Conservation (phyloP, 2,329 filamentous ascomycete genomes). For the Fusarium sp. region DNA sequence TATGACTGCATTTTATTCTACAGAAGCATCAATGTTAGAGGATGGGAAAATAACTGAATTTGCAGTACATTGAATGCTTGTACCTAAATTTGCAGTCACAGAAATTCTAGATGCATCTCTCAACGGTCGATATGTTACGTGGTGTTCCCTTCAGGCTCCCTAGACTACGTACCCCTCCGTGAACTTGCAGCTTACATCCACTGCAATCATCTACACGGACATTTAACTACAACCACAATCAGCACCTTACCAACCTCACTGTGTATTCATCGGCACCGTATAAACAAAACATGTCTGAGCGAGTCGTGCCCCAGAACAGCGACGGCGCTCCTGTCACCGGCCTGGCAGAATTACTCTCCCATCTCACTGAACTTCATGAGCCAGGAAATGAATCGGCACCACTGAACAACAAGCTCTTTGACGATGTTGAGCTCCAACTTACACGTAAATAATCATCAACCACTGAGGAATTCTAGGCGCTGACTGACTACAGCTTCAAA, state of each 20-base stretch:
- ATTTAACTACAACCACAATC: neutral
- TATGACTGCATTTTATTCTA: neutral
- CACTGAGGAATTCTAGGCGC: neutral
- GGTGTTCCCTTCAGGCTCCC: slow-evolving; percentile 12
- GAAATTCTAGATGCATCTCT: neutral
- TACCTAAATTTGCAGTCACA: neutral
- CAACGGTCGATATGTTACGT: neutral
- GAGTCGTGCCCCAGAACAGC: slow-evolving; percentile 50
- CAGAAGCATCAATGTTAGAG: neutral
- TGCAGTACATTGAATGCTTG: neutral
- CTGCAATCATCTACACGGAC: neutral
- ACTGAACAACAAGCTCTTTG: slow-evolving; percentile 62
- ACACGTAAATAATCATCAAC: slow-evolving; percentile 52
- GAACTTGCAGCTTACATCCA: slow-evolving; percentile 17
- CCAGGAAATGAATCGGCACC: slow-evolving; percentile 53
- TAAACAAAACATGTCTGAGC: slow-evolving; percentile 40
- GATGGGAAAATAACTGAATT: too few species aligned
- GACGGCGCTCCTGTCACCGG: slow-evolving; percentile 54
- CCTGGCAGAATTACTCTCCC: slow-evolving; percentile 63
- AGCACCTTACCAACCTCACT: neutral
- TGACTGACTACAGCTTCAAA: slow-evolving; percentile 56
- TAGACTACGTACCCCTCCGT: slow-evolving; percentile 15
- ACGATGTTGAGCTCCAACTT: slow-evolving; percentile 68
- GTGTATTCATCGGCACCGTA: neutral
- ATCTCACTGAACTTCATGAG: slow-evolving; percentile 59